These are phyloP conservation scores for Phytopythium sindhum DNA, from an alignment of 352 stramenopile genomes.

Conservation along the genomic window DNA sequence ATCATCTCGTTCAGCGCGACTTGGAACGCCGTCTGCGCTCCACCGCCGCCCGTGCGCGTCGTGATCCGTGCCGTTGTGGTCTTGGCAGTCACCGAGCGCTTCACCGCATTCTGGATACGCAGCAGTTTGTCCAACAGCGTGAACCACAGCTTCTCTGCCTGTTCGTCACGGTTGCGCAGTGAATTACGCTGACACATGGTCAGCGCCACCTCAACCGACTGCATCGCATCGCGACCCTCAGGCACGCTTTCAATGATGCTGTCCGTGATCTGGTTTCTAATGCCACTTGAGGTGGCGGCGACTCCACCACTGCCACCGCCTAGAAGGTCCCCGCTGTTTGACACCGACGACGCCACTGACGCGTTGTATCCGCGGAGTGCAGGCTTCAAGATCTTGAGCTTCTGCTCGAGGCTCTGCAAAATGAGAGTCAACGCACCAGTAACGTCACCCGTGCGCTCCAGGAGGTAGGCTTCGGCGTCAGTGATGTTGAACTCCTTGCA, in stretches of 20 bases:
- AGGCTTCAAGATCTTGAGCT: constrained; percentile 89
- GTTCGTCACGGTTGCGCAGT: constrained; percentile 77
- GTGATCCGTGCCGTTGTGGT: constrained; percentile 58
- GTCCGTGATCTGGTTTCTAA: constrained; percentile 57
- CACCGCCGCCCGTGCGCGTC: constrained; percentile 48
- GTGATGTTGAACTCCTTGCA: constrained; percentile 86
- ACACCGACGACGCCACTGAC: constrained; percentile 30
- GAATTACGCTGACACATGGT: constrained; percentile 94
- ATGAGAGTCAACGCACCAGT: constrained; percentile 92
- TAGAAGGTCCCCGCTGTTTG: constrained; percentile 31
- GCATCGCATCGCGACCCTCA: constrained; percentile 80
- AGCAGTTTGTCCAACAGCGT: constrained; percentile 92
- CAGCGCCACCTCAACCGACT: constrained; percentile 89
- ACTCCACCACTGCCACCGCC: not conserved
- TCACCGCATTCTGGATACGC: constrained; percentile 90
- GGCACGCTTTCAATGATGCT: constrained; percentile 81
- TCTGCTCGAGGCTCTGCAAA: constrained; percentile 90
- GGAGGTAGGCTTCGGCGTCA: constrained; percentile 88
- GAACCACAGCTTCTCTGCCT: constrained; percentile 94
- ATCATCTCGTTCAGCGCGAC: constrained; percentile 91
- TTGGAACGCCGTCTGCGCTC: constrained; percentile 84
- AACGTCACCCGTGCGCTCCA: constrained; percentile 92
- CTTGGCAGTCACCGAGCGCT: constrained; percentile 82
- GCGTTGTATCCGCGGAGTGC: constrained; percentile 77
- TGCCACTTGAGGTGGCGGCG: constrained; percentile 14